phyloP scores from a whole-genome alignment of 768 basidiomycete species.

The Rossbeevera mucosa region DNA sequence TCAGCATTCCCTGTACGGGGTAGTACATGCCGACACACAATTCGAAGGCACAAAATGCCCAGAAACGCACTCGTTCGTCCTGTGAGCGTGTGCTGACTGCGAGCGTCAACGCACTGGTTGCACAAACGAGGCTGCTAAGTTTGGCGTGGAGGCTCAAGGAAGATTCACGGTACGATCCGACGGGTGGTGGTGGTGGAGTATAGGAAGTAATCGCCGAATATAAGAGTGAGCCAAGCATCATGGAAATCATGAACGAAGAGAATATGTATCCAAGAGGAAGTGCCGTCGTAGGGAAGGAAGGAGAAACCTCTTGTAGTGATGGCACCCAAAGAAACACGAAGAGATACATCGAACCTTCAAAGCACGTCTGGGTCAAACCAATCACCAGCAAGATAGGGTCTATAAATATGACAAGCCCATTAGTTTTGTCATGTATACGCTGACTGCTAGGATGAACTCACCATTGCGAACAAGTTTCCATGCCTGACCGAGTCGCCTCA shows the following conservation, averaged over 20 bases:
- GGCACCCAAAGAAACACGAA: conserved; percentile 86
- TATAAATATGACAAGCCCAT: conserved; percentile 20
- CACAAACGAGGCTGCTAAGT: conserved; percentile 60
- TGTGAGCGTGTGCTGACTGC: conserved; percentile 42
- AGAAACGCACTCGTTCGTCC: conserved; percentile 53
- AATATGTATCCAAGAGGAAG: conserved; percentile 79
- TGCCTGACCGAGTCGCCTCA: conserved; percentile 50
- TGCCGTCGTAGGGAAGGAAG: conserved; percentile 27
- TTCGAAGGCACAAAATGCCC: conserved; percentile 72
- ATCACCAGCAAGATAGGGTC: conserved; percentile 61
- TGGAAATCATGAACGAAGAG: conserved; percentile 74
- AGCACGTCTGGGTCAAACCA: conserved; percentile 73
- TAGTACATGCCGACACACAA: conserved; percentile 79
- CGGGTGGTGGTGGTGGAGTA: conserved; percentile 16
- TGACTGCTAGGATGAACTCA: conserved; percentile 15
- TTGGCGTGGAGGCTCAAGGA: conserved; percentile 61
- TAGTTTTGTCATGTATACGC: neutral
- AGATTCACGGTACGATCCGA: conserved; percentile 28
- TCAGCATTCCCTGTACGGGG: conserved; percentile 70
- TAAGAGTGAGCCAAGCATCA: conserved; percentile 74
- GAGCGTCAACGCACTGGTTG: conserved; percentile 52
- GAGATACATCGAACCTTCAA: conserved; percentile 82
- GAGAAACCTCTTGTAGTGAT: conserved; percentile 59
- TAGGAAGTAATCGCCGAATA: conserved; percentile 52
- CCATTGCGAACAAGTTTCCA: conserved; percentile 54